phyloP scores from a whole-genome alignment of 2,329 filamentous ascomycete genomes.

The Botrytis deweyae region DNA sequence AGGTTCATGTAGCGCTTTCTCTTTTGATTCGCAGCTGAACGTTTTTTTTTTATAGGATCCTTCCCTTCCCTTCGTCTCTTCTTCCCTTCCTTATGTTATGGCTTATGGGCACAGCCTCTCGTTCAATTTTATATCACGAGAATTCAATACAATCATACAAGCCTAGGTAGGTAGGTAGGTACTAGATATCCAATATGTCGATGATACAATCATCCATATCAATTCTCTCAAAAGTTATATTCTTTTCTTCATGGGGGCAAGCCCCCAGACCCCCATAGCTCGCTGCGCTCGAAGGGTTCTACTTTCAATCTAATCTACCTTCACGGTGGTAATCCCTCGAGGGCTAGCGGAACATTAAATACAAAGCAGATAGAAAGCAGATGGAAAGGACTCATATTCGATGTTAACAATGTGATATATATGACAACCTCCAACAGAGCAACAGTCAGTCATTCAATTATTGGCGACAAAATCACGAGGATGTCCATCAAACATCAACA shows the following conservation, averaged over 20 bases:
- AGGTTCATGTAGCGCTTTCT: conserved; percentile 7
- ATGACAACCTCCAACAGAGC: neutral
- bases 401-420: neutral
- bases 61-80: neutral
- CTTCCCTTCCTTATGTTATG: neutral
- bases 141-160: neutral
- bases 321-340: neutral
- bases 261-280: conserved; percentile 1
- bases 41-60: neutral
- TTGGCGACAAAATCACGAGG: too few species aligned
- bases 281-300: neutral
- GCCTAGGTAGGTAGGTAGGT: neutral
- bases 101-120: neutral
- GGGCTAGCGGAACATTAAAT: neutral
- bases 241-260: neutral
- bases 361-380: neutral
- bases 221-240: neutral
- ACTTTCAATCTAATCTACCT: neutral
- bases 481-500: neutral
- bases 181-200: neutral
- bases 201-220: neutral
- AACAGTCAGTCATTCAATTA: neutral
- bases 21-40: neutral
- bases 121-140: conserved; percentile 3
- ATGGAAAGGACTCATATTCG: neutral